Base-by-base conservation (phyloP, 768 basidiomycete species). In the Lactarius psammicola region DNA sequence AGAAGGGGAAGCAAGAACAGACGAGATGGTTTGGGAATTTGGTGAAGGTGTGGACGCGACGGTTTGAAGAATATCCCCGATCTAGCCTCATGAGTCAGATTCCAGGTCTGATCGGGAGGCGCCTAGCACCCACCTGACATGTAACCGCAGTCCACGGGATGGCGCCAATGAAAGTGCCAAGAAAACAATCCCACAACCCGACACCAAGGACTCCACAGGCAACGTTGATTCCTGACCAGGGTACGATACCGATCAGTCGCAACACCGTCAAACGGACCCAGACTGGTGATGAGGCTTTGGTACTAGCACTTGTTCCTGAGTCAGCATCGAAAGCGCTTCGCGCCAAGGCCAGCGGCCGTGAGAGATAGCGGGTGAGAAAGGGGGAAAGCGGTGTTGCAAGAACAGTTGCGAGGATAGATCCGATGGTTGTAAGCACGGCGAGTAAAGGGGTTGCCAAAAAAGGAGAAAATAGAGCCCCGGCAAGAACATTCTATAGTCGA, bases 151-250 rank as follows among this genome's bases (percentile, higher is more conserved):
- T 94, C 92, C 92, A 94, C 0, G 92, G 92, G 54, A 94, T 75
- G 61, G 85, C 84, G 2, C 92, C 92, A 62, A 94, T 92, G 78
- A 94, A 93, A 7, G 87, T 82, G 42, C 91, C 92, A 58, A 94
- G 78, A 73, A 88, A 80, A 72, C 92, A 94, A 74, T 94, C 90
- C 63, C 78, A 73, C 57, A 92, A 72, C 9, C 86, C 78, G 18
- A 98, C 93, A 38, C 90, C 89, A 71, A 90, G 92, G 31, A 96
- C 93, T 59, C 95, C 95, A 76, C 90, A 96, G 54, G 95, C 95
- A 64, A 98, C 90, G 75, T 98, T 98, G 81, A 98, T 94, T 65
- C 93, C 94, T 64, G 92, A 93, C 95, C 95, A 98, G 6, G 95
- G 95, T 4, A 97, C 93, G 62, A 98, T 86, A 23, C 95, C 95